Percentiles rank a stretch among this genome's conserved stretches.
Evolutionary conservation across 2,329 filamentous ascomycete genomes (phyloP).

Genomic region (Gnomoniopsis smithogilvyi): DNA sequence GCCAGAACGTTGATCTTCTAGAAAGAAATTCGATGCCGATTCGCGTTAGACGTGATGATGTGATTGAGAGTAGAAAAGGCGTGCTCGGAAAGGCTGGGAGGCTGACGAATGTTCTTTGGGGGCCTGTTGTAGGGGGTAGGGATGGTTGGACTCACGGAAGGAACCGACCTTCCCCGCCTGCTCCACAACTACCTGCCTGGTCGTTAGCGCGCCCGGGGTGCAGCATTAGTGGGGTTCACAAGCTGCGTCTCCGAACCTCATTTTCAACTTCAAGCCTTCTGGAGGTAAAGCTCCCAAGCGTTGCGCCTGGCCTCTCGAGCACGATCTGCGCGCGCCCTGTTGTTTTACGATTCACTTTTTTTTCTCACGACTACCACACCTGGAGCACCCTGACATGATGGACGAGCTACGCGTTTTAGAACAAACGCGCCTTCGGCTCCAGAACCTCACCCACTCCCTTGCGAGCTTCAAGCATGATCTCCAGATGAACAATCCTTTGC

Average conservation of each 20-base stretch:
- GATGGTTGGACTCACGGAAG: background rate
- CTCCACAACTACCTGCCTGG: background rate
- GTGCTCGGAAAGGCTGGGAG: conserved; percentile 9
- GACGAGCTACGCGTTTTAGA: conserved; percentile 69
- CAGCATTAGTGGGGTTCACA: background rate
- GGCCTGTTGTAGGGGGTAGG: no score
- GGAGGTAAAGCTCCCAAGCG: no score
- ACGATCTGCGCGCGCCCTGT: no score
- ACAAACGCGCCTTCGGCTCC: conserved; percentile 64
- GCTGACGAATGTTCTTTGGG: no score
- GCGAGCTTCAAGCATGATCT: conserved; percentile 61
- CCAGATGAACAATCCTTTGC: conserved; percentile 61
- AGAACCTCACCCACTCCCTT: conserved; percentile 67
- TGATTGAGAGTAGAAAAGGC: background rate
- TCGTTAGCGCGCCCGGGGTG: background rate
- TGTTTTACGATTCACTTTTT: no score
- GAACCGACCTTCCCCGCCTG: background rate
- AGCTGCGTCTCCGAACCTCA: background rate
- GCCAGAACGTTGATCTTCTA: background rate
- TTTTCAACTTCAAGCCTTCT: background rate
- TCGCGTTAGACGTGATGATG: background rate
- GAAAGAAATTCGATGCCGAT: background rate
- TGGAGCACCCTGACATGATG: no score
- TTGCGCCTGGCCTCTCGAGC: no score
- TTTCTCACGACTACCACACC: no score